Evolutionary conservation across 352 stramenopile genomes (phyloP).

Genomic region (Thraustotheca clavata): DNA sequence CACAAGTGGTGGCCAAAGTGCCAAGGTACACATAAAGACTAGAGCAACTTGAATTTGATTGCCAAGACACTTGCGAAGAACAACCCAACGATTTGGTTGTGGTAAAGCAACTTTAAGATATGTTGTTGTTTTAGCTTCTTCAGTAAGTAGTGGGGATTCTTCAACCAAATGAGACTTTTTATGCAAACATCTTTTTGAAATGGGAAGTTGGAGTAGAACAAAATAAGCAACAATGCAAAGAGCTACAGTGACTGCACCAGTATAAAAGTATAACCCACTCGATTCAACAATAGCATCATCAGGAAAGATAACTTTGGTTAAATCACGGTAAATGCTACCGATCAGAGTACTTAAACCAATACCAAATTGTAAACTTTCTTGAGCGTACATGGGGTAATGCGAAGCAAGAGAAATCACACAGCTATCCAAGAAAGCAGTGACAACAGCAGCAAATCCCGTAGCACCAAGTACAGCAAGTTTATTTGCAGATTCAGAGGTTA

Average conservation of each 20-base stretch:
- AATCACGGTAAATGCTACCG: conserved; percentile 66
- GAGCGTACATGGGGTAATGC: conserved; percentile 64
- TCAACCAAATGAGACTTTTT: conserved; percentile 40
- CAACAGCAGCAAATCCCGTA: conserved; percentile 55
- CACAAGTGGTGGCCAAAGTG: conserved; percentile 68
- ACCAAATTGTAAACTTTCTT: conserved; percentile 77
- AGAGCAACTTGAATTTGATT: conserved; percentile 59
- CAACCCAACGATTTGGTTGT: conserved; percentile 47
- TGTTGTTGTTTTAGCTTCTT: conserved; percentile 8
- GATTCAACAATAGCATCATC: conserved; percentile 44
- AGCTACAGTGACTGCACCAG: conserved; percentile 61
- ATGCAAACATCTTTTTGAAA: conserved; percentile 52
- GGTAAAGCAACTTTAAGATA: background rate
- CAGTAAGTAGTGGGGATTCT: conserved; percentile 22
- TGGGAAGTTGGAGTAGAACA: conserved; percentile 40
- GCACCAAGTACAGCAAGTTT: conserved; percentile 50
- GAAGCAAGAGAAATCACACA: conserved; percentile 73
- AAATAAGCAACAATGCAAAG: conserved; percentile 73
- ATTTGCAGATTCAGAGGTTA: conserved; percentile 56
- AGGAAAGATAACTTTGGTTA: conserved; percentile 77
- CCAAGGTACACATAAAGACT: conserved; percentile 61
- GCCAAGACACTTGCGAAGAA: conserved; percentile 56
- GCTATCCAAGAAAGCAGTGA: conserved; percentile 77
- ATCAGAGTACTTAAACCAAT: conserved; percentile 75
- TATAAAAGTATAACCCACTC: conserved; percentile 80